Conservation (phyloP, 441 rosid species). For the Biscutella laevigata region DNA sequence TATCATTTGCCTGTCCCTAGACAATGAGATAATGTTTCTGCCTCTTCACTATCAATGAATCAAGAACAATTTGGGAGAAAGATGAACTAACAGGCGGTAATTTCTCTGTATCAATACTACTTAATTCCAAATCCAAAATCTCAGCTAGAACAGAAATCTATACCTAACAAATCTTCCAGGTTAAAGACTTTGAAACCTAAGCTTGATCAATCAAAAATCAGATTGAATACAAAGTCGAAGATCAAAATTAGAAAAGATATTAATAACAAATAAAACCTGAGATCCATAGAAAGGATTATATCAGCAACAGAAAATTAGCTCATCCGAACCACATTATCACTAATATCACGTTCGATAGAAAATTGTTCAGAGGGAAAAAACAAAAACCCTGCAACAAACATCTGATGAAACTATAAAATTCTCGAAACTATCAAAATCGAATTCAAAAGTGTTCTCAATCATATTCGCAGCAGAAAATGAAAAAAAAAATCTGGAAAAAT, state of each 20-base stretch:
- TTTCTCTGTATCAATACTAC: neutral
- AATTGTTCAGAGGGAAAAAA: no score
- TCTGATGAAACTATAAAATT: conserved; percentile 10
- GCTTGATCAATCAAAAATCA: conserved; percentile 12
- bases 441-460: neutral
- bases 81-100: neutral
- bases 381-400: conserved; percentile 2
- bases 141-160: neutral
- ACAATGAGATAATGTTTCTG: conserved; percentile 10
- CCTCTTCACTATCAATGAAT: conserved; percentile 13
- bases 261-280: neutral
- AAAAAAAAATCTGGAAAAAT: neutral
- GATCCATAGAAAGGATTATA: conserved; percentile 16
- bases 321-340: conserved; percentile 11
- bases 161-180: neutral
- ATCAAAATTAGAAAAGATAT: neutral
- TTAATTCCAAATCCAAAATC: conserved; percentile 12
- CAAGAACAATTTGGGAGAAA: neutral
- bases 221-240: neutral
- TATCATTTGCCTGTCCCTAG: conserved; percentile 1
- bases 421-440: conserved; percentile 11
- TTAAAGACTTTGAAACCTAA: neutral
- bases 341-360: no score
- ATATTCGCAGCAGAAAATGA: neutral
- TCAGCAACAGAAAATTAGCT: conserved; percentile 5